Percentiles rank a stretch among this genome's conserved stretches.
phyloP scores from a whole-genome alignment of 768 basidiomycete species.

The Russula griseocarnosa region DNA sequence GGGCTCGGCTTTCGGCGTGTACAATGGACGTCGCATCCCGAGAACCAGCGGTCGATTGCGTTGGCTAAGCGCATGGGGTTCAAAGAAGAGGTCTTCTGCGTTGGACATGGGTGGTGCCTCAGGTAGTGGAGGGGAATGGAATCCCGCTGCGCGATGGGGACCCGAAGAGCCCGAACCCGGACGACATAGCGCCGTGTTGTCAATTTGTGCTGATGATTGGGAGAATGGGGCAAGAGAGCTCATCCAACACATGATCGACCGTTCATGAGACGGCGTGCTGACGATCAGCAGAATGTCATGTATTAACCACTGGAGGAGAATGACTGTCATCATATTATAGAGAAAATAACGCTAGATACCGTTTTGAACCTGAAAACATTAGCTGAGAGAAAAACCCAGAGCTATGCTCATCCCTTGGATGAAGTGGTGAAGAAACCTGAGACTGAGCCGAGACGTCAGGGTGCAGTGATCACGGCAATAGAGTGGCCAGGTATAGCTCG shows the following conservation, averaged over 20 bases:
- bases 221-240: constrained; percentile 40
- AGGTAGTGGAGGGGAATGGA: constrained; percentile 16
- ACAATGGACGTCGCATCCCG: constrained; percentile 40
- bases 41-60: constrained; percentile 39
- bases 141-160: constrained; percentile 30
- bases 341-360: too few species aligned
- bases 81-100: constrained; percentile 39
- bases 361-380: too few species aligned
- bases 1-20: constrained; percentile 46
- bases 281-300: background rate
- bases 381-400: too few species aligned
- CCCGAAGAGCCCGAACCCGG: constrained; percentile 35
- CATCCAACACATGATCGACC: constrained; percentile 36
- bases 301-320: too few species aligned
- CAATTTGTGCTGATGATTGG: constrained; percentile 63
- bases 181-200: constrained; percentile 48
- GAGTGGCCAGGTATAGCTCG: too few species aligned
- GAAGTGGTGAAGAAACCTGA: too few species aligned
- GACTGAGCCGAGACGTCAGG: too few species aligned
- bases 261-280: background rate
- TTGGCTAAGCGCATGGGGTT: constrained; percentile 48
- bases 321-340: too few species aligned
- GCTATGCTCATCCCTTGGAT: too few species aligned
- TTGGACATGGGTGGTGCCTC: constrained; percentile 39
- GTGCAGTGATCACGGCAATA: too few species aligned